Conservation (phyloP, 768 basidiomycete species). For the Boletus rubescentipes region DNA sequence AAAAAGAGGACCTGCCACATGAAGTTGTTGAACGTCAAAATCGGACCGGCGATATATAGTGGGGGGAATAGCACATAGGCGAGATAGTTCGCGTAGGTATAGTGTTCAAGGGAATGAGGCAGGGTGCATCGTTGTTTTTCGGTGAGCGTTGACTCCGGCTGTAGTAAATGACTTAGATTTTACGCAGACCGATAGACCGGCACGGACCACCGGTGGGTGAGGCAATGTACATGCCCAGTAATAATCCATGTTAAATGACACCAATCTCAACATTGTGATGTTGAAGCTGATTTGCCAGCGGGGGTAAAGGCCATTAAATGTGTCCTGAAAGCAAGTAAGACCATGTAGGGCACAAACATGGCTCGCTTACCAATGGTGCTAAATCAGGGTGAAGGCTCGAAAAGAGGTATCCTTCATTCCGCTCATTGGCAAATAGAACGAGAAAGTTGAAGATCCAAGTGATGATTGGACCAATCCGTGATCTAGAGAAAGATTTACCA, state of each 20-base stretch:
- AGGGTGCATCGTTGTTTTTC: slow-evolving; percentile 62
- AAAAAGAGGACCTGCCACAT: slow-evolving; percentile 74
- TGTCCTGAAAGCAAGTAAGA: slow-evolving; percentile 47
- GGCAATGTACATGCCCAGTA: slow-evolving; percentile 68
- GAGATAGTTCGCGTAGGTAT: slow-evolving; percentile 71
- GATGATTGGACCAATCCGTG: slow-evolving; percentile 46
- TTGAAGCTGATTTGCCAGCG: slow-evolving; percentile 95
- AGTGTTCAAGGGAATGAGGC: slow-evolving; percentile 56
- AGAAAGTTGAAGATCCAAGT: slow-evolving; percentile 79
- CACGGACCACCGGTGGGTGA: slow-evolving; percentile 44
- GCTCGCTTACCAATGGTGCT: slow-evolving; percentile 55
- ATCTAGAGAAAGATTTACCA: slow-evolving; percentile 44
- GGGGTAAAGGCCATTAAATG: slow-evolving; percentile 72
- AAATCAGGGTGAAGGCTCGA: slow-evolving; percentile 54
- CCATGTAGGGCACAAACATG: background rate
- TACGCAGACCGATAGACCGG: background rate
- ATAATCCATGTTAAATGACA: slow-evolving; percentile 93
- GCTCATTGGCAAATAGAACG: slow-evolving; percentile 77
- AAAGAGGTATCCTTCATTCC: slow-evolving; percentile 72
- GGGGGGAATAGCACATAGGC: slow-evolving; percentile 91
- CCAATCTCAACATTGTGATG: slow-evolving; percentile 90
- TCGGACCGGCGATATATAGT: slow-evolving; percentile 93
- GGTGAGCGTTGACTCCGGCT: slow-evolving; percentile 36
- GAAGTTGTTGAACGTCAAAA: slow-evolving; percentile 95
- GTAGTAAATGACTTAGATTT: slow-evolving; percentile 4